These are phyloP conservation scores for Colletotrichum orbiculare DNA, from an alignment of 2,329 filamentous ascomycete genomes.

Conservation along the genomic window DNA sequence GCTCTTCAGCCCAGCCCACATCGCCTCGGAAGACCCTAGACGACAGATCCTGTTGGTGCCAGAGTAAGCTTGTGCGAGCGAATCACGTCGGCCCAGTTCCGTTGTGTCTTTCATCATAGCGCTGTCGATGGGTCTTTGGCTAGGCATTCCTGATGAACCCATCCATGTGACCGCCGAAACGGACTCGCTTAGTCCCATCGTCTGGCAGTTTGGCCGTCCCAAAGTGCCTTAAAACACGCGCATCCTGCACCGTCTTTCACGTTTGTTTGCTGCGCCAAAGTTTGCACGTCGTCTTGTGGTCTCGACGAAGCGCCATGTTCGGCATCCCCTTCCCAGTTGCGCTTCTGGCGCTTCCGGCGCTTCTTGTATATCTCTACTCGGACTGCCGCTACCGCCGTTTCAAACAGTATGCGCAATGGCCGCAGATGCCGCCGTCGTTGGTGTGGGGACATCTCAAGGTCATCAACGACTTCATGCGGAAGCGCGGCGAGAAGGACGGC, in stretches of 20 bases:
- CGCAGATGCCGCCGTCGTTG: slow-evolving; percentile 32
- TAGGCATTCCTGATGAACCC: neutral
- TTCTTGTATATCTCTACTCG: slow-evolving; percentile 23
- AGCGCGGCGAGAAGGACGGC: slow-evolving; percentile 8
- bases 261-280: too few species aligned
- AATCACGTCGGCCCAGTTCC: neutral
- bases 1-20: too few species aligned
- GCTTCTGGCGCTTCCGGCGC: slow-evolving; percentile 18
- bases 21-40: too few species aligned
- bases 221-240: neutral
- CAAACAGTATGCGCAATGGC: slow-evolving; percentile 28
- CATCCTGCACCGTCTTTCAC: neutral
- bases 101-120: slow-evolving; percentile 9
- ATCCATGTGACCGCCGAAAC: slow-evolving; percentile 22
- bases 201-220: neutral
- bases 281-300: too few species aligned
- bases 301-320: slow-evolving; percentile 10
- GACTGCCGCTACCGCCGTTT: slow-evolving; percentile 29
- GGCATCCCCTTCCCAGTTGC: neutral
- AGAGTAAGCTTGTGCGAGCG: neutral
- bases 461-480: slow-evolving; percentile 7
- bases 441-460: slow-evolving; percentile 33
- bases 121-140: neutral
- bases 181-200: neutral
- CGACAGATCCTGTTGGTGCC: too few species aligned